Percentiles rank a stretch among this genome's conserved stretches.
Conservation (phyloP, 2,329 filamentous ascomycete species). For the Macrophomina pseudophaseolina region DNA sequence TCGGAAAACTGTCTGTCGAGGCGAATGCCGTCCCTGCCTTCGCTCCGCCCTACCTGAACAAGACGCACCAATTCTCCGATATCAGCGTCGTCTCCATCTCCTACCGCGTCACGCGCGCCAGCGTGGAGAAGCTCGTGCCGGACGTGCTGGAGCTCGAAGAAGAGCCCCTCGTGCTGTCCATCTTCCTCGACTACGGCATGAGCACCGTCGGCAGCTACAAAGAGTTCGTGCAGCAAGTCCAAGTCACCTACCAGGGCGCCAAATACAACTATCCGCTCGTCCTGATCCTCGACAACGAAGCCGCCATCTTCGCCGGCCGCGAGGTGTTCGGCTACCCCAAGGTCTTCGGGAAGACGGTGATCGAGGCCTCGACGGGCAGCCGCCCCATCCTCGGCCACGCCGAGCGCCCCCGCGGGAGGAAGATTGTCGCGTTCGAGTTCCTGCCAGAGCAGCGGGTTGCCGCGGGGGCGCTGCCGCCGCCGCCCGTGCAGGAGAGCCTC, state of each 20-base stretch:
- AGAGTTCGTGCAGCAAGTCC: slow-evolving; percentile 21
- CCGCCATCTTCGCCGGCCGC: slow-evolving; percentile 17
- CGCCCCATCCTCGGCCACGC: background rate
- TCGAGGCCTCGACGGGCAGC: background rate
- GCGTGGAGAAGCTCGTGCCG: background rate
- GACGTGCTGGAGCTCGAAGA: background rate
- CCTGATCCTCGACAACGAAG: slow-evolving; percentile 24
- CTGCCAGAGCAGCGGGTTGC: background rate
- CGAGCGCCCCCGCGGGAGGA: background rate
- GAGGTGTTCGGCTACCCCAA: slow-evolving; percentile 25
- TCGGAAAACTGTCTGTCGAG: background rate
- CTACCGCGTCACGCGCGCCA: background rate
- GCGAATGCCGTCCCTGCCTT: background rate
- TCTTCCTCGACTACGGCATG: background rate
- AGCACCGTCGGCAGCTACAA: slow-evolving; percentile 21
- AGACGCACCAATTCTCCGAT: background rate
- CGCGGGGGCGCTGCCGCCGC: background rate
- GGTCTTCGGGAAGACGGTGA: slow-evolving; percentile 2
- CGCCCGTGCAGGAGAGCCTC: background rate
- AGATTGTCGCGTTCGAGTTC: background rate
- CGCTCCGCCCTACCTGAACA: background rate
- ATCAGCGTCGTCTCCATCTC: background rate
- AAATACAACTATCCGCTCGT: slow-evolving; percentile 18
- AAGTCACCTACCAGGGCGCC: slow-evolving; percentile 2
- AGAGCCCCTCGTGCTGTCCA: background rate